A percentile compares a stretch with the other conserved stretches of the same genome.
Evolutionary conservation across 352 stramenopile species (phyloP).

Genomic region (Phytopythium aichiense): DNA sequence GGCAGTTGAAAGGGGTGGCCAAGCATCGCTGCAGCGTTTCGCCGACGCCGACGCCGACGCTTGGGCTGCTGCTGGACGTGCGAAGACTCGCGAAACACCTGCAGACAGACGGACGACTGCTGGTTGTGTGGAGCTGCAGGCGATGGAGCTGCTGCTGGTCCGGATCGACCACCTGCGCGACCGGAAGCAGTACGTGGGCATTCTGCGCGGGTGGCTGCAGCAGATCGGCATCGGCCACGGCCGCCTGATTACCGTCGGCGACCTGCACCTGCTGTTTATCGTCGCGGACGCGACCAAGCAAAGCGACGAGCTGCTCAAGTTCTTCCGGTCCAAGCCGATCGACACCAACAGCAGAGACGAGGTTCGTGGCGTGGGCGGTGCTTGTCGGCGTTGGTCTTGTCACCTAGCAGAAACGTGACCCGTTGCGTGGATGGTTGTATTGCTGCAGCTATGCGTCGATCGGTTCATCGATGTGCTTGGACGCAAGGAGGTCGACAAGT

Average conservation of each 20-base stretch:
- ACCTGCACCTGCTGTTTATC: conserved; percentile 60
- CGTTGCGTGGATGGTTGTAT: background rate
- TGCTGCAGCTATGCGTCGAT: conserved; percentile 49
- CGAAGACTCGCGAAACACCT: background rate
- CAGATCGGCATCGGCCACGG: conserved; percentile 44
- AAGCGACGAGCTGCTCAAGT: conserved; percentile 37
- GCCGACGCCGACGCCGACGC: background rate
- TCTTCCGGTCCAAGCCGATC: conserved; percentile 41
- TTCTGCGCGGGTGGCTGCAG: conserved; percentile 50
- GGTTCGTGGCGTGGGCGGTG: conserved; percentile 13
- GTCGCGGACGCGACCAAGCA: conserved; percentile 28
- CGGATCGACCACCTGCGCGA: conserved; percentile 72
- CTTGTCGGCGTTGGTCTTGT: background rate
- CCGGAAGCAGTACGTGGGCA: conserved; percentile 50
- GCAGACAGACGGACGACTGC: background rate
- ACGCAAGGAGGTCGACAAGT: conserved; percentile 31
- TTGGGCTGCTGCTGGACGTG: background rate
- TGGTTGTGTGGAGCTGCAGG: background rate
- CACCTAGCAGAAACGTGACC: background rate
- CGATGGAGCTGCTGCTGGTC: conserved; percentile 55
- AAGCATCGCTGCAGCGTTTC: background rate
- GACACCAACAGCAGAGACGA: conserved; percentile 57
- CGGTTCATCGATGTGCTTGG: conserved; percentile 73
- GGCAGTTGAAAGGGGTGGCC: background rate
- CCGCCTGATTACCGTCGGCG: conserved; percentile 59